These are phyloP conservation scores for Podila clonocystis DNA, from an alignment of 192 early-diverging fungal genomes.

Conservation along the genomic window DNA sequence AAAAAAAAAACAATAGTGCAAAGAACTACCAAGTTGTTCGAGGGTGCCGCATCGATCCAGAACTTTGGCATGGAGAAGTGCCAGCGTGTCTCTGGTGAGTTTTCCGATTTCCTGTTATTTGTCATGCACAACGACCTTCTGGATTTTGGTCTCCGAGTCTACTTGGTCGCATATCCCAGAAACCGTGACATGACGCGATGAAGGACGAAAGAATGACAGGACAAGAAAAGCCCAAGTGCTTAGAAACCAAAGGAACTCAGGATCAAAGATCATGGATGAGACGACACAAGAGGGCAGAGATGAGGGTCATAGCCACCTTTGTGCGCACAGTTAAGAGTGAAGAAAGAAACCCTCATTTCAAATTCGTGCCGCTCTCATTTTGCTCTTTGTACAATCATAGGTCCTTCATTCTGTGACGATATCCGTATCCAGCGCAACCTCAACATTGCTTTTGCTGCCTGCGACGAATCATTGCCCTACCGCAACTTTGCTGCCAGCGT, in stretches of 20 bases:
- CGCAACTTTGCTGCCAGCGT: constrained; percentile 49
- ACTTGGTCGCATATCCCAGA: neutral
- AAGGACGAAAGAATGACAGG: neutral
- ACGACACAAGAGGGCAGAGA: too few relatives aligned
- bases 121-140: too few relatives aligned
- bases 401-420: constrained; percentile 41
- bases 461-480: constrained; percentile 41
- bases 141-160: neutral
- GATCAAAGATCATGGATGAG: too few relatives aligned
- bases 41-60: constrained; percentile 25
- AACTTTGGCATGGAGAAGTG: constrained; percentile 51
- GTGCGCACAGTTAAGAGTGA: neutral
- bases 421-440: constrained; percentile 47
- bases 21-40: constrained; percentile 32
- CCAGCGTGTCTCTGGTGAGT: constrained; percentile 33
- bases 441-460: constrained; percentile 37
- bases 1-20: constrained; percentile 22
- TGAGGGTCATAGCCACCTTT: too few relatives aligned
- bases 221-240: too few relatives aligned
- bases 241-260: too few relatives aligned
- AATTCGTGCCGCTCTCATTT: neutral
- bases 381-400: constrained; percentile 1
- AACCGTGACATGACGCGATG: too few relatives aligned
- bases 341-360: neutral
- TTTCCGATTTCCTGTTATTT: neutral